Percentiles rank a stretch among this genome's conserved stretches.
These are phyloP conservation scores for Termitomyces sp. DNA, from an alignment of 768 basidiomycete genomes.

Conservation along the genomic window DNA sequence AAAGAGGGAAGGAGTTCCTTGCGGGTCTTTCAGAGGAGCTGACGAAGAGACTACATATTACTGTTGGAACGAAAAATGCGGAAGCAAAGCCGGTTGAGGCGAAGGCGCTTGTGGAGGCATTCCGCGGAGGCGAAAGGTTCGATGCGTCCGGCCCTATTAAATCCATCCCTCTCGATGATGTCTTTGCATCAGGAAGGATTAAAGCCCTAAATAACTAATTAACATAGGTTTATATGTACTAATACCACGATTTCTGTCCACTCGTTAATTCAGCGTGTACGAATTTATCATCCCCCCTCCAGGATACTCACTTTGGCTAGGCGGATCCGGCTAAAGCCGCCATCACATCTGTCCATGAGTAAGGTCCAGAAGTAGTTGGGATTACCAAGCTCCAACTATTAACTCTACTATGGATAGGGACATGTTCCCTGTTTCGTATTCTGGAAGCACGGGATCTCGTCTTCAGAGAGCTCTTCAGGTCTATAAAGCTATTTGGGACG, in stretches of 20 bases:
- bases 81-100: constrained; percentile 65
- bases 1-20: constrained; percentile 35
- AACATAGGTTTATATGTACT: background rate
- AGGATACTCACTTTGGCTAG: background rate
- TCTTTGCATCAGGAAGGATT: constrained; percentile 14
- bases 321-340: background rate
- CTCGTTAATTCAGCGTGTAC: background rate
- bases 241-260: background rate
- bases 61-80: constrained; percentile 65
- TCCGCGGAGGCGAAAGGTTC: constrained; percentile 31
- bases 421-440: background rate
- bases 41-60: constrained; percentile 66
- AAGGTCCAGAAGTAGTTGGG: too few relatives aligned
- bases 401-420: constrained; percentile 8
- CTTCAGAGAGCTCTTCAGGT: constrained; percentile 19
- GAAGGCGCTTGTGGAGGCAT: constrained; percentile 53
- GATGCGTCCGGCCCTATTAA: constrained; percentile 9
- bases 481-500: constrained; percentile 34
- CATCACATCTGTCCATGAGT: too few relatives aligned
- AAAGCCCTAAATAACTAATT: constrained; percentile 12
- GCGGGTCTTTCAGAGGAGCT: constrained; percentile 40
- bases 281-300: too few relatives aligned
- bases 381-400: background rate
- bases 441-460: background rate
- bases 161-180: constrained; percentile 9